Evolutionary conservation across 305 asterid genomes (phyloP), one percentile per base, ranked within the genome.

Genomic region (Vinca major): DNA sequence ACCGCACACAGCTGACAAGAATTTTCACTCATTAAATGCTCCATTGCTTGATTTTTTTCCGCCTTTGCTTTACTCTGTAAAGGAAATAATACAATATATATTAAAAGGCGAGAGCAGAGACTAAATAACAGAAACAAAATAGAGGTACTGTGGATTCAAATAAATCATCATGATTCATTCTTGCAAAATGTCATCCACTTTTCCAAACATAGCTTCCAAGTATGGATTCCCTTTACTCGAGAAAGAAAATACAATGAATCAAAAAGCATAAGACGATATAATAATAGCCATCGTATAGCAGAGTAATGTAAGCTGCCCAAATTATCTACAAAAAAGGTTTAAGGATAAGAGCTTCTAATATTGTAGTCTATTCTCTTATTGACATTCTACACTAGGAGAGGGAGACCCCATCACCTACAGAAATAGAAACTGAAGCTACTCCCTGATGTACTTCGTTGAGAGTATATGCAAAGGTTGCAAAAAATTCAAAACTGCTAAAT

Each of bases 1-100:
- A 94, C 96, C 43, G 96, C 97, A 88, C 98, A 94, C 79, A 94
- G 71, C 83, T 94, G 99, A 85, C 98, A 94, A 64, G 96, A 94
- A 83, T 91, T 89, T 82, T 94, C 99, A 67, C 85, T 91, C 98
- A 86, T 89, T 10, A 90, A 76, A 62, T 87, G 87, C 87, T 84
- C 96, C 98, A 94, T 86, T 43, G 94, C 96, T 83, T 91, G 98
- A 78, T 86, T 84, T 74, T 84, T 91, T 82, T 91, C 99, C 1
- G 87, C 98, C 77, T 94, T 94, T 62, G 97, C 90, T 86, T 87
- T 94, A 80, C 96, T 89, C 99, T 94, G 87, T 21, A 73, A 66
- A 78, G 83, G 61, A 50, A 78, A 82, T 55, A 55, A 72, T 54
- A 75, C 62, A 63, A 68, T 21, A 58, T 21, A 37, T 21, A 37